These are phyloP conservation scores for Spiromastix sp. DNA, from an alignment of 2,329 filamentous ascomycete species.

Conservation along the genomic window DNA sequence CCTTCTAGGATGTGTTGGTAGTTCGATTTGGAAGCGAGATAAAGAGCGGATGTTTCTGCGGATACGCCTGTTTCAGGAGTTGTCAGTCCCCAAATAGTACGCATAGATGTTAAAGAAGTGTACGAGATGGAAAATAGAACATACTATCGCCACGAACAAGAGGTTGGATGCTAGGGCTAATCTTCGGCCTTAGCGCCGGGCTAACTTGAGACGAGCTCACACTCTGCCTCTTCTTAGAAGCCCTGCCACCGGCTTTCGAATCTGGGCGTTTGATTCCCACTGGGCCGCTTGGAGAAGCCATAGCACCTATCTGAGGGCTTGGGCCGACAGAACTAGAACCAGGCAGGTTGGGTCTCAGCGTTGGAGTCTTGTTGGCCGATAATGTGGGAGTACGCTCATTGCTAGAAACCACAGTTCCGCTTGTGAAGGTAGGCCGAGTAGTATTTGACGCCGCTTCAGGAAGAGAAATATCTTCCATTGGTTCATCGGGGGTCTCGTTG, in stretches of 20 bases:
- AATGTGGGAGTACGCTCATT: constrained; percentile 44
- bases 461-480: constrained; percentile 57
- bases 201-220: constrained; percentile 66
- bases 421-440: constrained; percentile 35
- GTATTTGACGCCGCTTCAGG: constrained; percentile 58
- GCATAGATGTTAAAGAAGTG: constrained; percentile 3
- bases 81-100: neutral
- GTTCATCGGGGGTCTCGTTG: constrained; percentile 40
- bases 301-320: constrained; percentile 44
- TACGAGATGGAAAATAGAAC: constrained; percentile 20
- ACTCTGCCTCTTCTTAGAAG: constrained; percentile 60
- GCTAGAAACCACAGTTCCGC: constrained; percentile 38
- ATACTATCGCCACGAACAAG: constrained; percentile 62
- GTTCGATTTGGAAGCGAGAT: constrained; percentile 90
- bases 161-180: constrained; percentile 91
- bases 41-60: constrained; percentile 54
- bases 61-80: constrained; percentile 30
- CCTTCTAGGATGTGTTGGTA: constrained; percentile 97
- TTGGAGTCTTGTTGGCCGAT: constrained; percentile 55
- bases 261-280: constrained; percentile 34
- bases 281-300: constrained; percentile 41
- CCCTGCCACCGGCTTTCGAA: constrained; percentile 40
- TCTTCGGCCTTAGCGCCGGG: constrained; percentile 75
- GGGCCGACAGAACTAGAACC: constrained; percentile 30
- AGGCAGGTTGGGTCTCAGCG: constrained; percentile 17